Evolutionary conservation across 169 alveolate species (phyloP), one percentile per base, ranked within the genome.

Genomic region (Besnoitia besnoiti): DNA sequence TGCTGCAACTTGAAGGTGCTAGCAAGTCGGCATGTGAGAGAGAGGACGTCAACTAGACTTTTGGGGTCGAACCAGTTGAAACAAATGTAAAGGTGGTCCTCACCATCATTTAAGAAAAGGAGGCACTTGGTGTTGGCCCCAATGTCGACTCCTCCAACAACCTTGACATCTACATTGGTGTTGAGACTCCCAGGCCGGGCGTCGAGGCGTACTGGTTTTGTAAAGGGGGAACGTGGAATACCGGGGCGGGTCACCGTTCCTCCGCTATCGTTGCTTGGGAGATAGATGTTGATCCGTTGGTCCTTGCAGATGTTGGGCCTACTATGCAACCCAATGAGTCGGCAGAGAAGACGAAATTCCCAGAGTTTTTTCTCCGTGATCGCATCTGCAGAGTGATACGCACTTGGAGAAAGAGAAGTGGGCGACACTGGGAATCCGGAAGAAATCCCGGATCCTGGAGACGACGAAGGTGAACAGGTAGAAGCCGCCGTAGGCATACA

Each of bases 121-220:
- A 77, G 87, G 59, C 87, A 77, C n/a, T 77, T 77, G 87, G 87
- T 77, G n/a, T 77, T 77, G 12, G 87, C 87, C 14, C 87, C 87
- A 59, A 77, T 77, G 87, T 77, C 87, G 35, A 77, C 87, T 5
- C 51, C 37, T 7, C 87, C 87, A 7, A 77, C 39, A 14, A 40
- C 87, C n/a, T 77, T 40, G 62, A 77, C 40, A 14, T 40, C 47
- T n/a, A 40, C 87, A 19, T 5, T 77, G 47, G 42, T 39, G 55
- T 59, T 40, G 35, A 77, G 87, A 2, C 42, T 33, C 12, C 61
- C 55, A 21, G 35, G 8, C 42, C 61, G 37, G n/a, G 8, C 59
- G 19, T 40, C 87, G 42, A 39, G 8, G 8, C 61, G 39, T 33
- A 30, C 40, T 30, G 61, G 87, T 35, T 77, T 77, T 5, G 21